Evolutionary conservation across 1,139 yeast genomes (phyloP), one percentile per base, ranked within the genome.

Genomic region (Hansenula lynferdii): DNA sequence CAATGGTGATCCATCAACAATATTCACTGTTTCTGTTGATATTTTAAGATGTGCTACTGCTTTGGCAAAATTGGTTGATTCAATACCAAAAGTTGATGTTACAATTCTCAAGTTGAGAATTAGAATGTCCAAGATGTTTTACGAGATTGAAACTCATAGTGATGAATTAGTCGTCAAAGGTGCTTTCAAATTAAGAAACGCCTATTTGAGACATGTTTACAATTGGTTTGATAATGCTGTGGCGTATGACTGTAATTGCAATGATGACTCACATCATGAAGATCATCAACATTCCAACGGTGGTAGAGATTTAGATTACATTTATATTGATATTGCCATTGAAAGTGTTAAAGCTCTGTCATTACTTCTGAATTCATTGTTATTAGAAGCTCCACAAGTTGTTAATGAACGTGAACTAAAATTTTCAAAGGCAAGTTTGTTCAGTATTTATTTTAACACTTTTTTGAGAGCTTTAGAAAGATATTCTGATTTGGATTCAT

Each of bases 381-480:
- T 80, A 3, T 57, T 84, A 32, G 89, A 81, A 45, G 72, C 80
- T 2, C 80, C 84, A 2, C 80, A 75, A 23, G 80, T 80, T 5
- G 66, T 74, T 2, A 69, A 72, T 39, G 83, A 77, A 42, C 66
- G 65, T 29, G 87, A 82, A 45, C 53, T 76, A 28, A 63, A 67
- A 21, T 71, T 75, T 45, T 75, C 83, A 19, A 82, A 79, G 48
- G 76, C 78, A 31, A 73, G 81, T 38, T 70, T 77, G 3, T 86
- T 86, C 59, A 80, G 84, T 5, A 79, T 79, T 45, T 82, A 81
- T 51, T 86, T 86, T 58, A 78, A 82, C 31, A 63, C 85, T 21
- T 75, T 86, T 41, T 70, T 85, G 51, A 78, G 83, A 53, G 79
- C 85, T 11, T 65, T 86, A 38, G 89, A 85, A 49, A 75, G 77